Conservation (phyloP, 441 rosid species). For the Melianthus villosus region DNA sequence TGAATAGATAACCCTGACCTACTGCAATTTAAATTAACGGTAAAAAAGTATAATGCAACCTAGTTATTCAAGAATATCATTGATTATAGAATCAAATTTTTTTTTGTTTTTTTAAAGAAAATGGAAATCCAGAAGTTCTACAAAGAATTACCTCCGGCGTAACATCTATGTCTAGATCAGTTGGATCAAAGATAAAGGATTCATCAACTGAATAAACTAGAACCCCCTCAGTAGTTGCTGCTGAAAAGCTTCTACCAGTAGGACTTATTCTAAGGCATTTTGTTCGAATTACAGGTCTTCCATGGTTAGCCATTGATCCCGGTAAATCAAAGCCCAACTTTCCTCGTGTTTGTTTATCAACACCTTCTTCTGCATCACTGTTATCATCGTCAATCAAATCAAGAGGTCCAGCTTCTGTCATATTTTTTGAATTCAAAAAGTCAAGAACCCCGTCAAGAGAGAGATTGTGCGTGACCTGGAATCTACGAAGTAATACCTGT, state of each 20-base stretch:
- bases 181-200: slow-evolving; percentile 81
- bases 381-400: slow-evolving; percentile 75
- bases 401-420: slow-evolving; percentile 93
- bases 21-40: too few species aligned
- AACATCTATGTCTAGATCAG: slow-evolving; percentile 92
- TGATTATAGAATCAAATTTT: too few species aligned
- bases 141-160: slow-evolving; percentile 64
- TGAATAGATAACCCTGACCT: too few species aligned
- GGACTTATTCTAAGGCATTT: slow-evolving; percentile 79
- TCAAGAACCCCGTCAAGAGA: slow-evolving; percentile 90
- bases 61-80: too few species aligned
- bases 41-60: too few species aligned
- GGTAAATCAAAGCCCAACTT: slow-evolving; percentile 73
- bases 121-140: not conserved
- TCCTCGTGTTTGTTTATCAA: slow-evolving; percentile 56
- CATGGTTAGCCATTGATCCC: slow-evolving; percentile 68
- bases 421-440: slow-evolving; percentile 73
- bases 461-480: slow-evolving; percentile 71
- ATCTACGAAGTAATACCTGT: slow-evolving; percentile 73
- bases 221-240: slow-evolving; percentile 93
- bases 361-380: slow-evolving; percentile 74
- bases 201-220: slow-evolving; percentile 77
- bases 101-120: not conserved
- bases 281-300: slow-evolving; percentile 64
- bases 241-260: slow-evolving; percentile 77